Evolutionary conservation across 2,329 filamentous ascomycete genomes (phyloP), one percentile per base, ranked within the genome.

Genomic region (Xylariaceae sp.): DNA sequence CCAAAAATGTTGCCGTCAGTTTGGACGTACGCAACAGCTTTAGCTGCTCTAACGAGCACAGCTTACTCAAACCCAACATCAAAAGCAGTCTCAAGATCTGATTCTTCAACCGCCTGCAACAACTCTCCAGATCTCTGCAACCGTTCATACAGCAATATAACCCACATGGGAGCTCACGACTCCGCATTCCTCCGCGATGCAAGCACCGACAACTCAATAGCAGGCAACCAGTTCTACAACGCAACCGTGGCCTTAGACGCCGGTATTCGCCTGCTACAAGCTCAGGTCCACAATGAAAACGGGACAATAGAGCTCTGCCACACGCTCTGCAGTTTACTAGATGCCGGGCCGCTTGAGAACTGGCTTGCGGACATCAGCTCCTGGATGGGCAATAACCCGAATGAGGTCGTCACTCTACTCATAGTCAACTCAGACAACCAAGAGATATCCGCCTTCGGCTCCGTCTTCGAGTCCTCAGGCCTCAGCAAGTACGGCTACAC

Each of bases 141-240:
- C 50, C 80, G 79, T 52, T 69, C 78, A 16, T 93, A 93, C 71
- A 83, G 81, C 68, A 80, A 85, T 55, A 78, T 93, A 56, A 91
- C 87, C 3, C 78, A 91, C 64, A 79, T 92, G 59, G 86, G 86
- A 19, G 85, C 85, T 16, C 87, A 91, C 68, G 77, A 90, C 67
- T 82, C 79, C 49, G 74, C 86, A 10, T 91, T 90, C 62, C 65
- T 90, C 35, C 75, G 85, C 40, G 82, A 88, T 57, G 64, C 69
- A 21, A 75, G 74, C 44, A 85, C 80, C 1, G 70, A 68, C 49
- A 79, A 83, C 64, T 81, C 80, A 21, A 65, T 81, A 3, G 77
- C 82, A 2, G 86, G 84, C 5, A 86, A 89, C 64, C 87, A 91
- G 67, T 88, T 74, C 68, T 82, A 77, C 67, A 86, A 89, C 64